Percentiles rank a stretch among this genome's conserved stretches.
Evolutionary conservation across 2,329 filamentous ascomycete genomes (phyloP).

Genomic region (Aspergillus intermedius): DNA sequence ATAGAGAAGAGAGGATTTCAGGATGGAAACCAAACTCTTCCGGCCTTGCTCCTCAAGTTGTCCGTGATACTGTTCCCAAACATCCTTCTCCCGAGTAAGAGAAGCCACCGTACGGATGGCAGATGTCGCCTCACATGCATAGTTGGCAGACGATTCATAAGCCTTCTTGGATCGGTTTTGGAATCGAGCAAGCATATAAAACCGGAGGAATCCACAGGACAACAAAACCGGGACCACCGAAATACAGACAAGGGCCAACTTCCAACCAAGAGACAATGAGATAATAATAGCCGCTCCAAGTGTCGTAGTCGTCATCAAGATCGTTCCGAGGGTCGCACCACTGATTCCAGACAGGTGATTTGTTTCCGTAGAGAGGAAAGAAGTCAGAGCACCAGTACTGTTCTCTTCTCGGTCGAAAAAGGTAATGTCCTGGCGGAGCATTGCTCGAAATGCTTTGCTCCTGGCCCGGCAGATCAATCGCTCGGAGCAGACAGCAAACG

Average conservation of each 20-base stretch:
- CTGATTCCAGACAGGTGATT: slow-evolving; percentile 83
- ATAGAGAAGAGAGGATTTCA: slow-evolving; percentile 72
- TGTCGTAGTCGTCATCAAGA: slow-evolving; percentile 74
- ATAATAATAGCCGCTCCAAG: slow-evolving; percentile 66
- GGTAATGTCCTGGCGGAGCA: slow-evolving; percentile 85
- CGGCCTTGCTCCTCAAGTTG: slow-evolving; percentile 62
- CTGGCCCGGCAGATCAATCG: slow-evolving; percentile 75
- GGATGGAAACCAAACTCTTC: slow-evolving; percentile 63
- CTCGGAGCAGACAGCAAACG: slow-evolving; percentile 83
- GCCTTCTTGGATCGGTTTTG: slow-evolving; percentile 71
- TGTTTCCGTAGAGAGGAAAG: slow-evolving; percentile 81
- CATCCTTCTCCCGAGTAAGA: slow-evolving; percentile 78
- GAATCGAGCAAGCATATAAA: slow-evolving; percentile 75
- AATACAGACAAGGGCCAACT: slow-evolving; percentile 75
- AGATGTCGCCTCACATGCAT: slow-evolving; percentile 87
- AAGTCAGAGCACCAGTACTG: slow-evolving; percentile 78
- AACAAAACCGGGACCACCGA: slow-evolving; percentile 71
- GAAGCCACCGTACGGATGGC: slow-evolving; percentile 91
- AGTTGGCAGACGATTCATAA: slow-evolving; percentile 74
- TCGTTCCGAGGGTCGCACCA: slow-evolving; percentile 78
- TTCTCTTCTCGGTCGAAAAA: slow-evolving; percentile 92
- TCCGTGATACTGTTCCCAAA: slow-evolving; percentile 63
- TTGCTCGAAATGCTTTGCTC: slow-evolving; percentile 72
- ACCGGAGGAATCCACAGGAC: slow-evolving; percentile 77
- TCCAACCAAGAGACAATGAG: slow-evolving; percentile 75